Evolutionary conservation across 768 basidiomycete species (phyloP).

Genomic region (Leucosporidium yakuticum): DNA sequence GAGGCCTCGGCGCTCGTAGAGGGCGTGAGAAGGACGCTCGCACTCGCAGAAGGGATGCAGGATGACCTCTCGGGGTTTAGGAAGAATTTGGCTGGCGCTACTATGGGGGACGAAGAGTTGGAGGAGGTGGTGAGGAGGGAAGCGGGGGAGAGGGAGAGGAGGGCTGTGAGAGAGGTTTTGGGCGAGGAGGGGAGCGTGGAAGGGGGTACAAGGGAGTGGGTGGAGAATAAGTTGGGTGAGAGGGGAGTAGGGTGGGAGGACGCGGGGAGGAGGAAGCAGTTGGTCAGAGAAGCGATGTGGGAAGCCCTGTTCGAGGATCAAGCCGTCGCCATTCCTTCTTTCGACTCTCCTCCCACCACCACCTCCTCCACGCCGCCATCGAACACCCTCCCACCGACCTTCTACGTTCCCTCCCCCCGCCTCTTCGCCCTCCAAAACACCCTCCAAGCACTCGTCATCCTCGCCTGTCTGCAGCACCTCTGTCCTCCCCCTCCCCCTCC

Average conservation of each 20-base stretch:
- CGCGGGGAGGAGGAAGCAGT: background rate
- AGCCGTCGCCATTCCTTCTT: conserved; percentile 1
- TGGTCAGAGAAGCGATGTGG: background rate
- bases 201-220: background rate
- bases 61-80: conserved; percentile 10
- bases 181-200: background rate
- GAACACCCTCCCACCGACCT: conserved; percentile 14
- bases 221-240: background rate
- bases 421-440: conserved; percentile 25
- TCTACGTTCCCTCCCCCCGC: conserved; percentile 1
- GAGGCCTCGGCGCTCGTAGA: background rate
- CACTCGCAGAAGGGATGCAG: conserved; percentile 4
- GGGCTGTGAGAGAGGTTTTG: background rate
- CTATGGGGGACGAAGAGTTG: conserved; percentile 2
- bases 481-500: background rate
- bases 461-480: conserved; percentile 17
- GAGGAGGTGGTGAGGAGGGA: background rate
- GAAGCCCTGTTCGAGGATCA: conserved; percentile 5
- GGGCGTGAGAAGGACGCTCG: background rate
- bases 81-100: too few relatives aligned
- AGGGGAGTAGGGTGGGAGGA: background rate
- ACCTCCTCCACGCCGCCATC: background rate
- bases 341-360: background rate
- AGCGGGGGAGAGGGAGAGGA: conserved; percentile 10
- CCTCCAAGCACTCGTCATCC: conserved; percentile 26